Evolutionary conservation across 2,329 filamentous ascomycete genomes (phyloP).

Genomic region (Xylaria arbuscula): DNA sequence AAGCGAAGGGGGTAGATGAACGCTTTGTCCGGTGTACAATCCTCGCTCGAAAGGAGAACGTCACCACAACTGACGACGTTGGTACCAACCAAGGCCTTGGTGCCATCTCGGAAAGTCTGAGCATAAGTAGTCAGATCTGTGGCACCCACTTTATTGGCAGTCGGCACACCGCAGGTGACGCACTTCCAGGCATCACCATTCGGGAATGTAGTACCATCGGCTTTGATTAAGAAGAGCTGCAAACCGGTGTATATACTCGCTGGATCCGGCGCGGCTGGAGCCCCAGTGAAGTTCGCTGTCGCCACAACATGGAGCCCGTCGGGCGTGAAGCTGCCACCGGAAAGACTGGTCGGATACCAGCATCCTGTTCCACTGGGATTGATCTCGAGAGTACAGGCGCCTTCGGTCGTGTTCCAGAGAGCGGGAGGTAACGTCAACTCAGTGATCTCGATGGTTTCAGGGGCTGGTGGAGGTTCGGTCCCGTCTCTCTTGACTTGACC

Average conservation of each 20-base stretch:
- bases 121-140: constrained; percentile 18
- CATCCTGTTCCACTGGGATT: constrained; percentile 18
- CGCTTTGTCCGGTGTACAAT: constrained; percentile 8
- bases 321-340: constrained; percentile 16
- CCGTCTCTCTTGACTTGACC: too few relatives aligned
- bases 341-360: constrained; percentile 7
- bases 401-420: background rate
- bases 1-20: constrained; percentile 22
- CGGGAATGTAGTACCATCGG: constrained; percentile 5
- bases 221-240: constrained; percentile 21
- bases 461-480: constrained; percentile 7
- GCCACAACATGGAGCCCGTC: constrained; percentile 16
- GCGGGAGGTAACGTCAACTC: constrained; percentile 15
- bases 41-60: constrained; percentile 2
- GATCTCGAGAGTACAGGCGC: constrained; percentile 14
- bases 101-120: constrained; percentile 14
- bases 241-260: constrained; percentile 22
- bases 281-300: constrained; percentile 13
- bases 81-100: constrained; percentile 2
- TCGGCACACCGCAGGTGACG: constrained; percentile 14
- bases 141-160: background rate
- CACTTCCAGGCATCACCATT: constrained; percentile 22
- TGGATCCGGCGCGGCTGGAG: constrained; percentile 6
- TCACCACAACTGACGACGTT: constrained; percentile 12
- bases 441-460: constrained; percentile 1